A percentile compares a stretch with the other conserved stretches of the same genome.
phyloP scores from a whole-genome alignment of 768 basidiomycete genomes.

The Phlebiopsis flavidoalba region DNA sequence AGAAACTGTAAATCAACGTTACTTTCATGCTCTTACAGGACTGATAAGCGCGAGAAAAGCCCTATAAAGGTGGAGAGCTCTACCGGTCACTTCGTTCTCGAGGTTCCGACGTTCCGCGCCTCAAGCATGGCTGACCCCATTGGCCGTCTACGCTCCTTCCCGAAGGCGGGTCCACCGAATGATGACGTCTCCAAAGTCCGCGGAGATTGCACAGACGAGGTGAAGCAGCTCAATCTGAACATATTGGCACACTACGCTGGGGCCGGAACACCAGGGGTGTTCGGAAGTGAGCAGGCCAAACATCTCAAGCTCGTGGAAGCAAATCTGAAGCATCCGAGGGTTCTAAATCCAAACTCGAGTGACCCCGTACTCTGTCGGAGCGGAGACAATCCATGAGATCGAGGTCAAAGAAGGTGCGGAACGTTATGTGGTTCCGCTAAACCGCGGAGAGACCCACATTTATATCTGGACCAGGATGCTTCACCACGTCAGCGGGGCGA shows the following conservation, averaged over 20 bases:
- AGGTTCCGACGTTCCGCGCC: background rate
- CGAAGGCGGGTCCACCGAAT: slow-evolving; percentile 21
- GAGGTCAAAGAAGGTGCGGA: slow-evolving; percentile 17
- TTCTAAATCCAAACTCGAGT: background rate
- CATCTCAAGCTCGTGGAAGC: slow-evolving; percentile 18
- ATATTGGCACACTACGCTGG: slow-evolving; percentile 20
- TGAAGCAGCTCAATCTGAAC: slow-evolving; percentile 17
- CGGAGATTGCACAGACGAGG: slow-evolving; percentile 17
- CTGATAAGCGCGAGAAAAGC: no score
- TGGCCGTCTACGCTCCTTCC: slow-evolving; percentile 11
- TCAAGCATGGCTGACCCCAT: background rate
- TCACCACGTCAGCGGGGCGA: slow-evolving; percentile 19
- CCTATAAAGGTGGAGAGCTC: no score
- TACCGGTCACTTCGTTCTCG: no score
- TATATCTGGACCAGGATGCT: slow-evolving; percentile 19
- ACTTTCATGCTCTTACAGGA: no score
- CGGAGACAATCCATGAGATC: slow-evolving; percentile 18
- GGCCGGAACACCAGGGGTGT: slow-evolving; percentile 14
- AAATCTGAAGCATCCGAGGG: slow-evolving; percentile 8
- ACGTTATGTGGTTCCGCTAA: background rate
- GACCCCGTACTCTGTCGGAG: slow-evolving; percentile 6
- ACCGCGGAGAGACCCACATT: background rate
- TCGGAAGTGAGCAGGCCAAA: slow-evolving; percentile 13
- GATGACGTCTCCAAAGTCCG: slow-evolving; percentile 16
- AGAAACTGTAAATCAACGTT: no score